Base-by-base conservation (phyloP, 2,329 filamentous ascomycete species). In the Penicillium sp. region DNA sequence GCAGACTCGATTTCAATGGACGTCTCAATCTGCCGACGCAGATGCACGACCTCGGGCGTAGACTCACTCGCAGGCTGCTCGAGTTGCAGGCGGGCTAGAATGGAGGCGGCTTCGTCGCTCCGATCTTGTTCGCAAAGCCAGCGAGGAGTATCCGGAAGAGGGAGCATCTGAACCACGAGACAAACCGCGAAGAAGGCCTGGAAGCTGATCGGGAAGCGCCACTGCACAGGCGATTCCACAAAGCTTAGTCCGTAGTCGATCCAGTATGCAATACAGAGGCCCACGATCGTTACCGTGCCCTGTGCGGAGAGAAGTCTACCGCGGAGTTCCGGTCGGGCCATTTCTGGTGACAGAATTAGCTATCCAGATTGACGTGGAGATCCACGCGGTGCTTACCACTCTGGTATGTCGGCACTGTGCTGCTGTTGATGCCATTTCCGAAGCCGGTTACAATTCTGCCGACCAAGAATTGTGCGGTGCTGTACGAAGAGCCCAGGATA, bases 191-290 rank as follows among this genome's bases (percentile, higher is more conserved):
- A 72, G 11, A 76, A 60, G 11, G 63, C 63, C 55, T 78, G 75
- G 11, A 77, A 68, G 5, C 67, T 68, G 11, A 78, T 68, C 0
- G 76, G 76, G 39, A 78, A 73, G 2, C 75, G 70, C 74, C 74
- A 77, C 16, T 71, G 68, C 6, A 74, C 67, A 0, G 65, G 57
- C 0, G 64, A 63, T 3, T 67, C 57, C 30, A 58, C 50, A 13
- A 62, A 63, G n/a, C 66, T 61, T 13, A 62, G 41, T 2, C 69
- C 74, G 46, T 69, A 76, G 36, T 75, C 74, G 48, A 79, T 68
- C 77, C 77, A 80, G 58, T 77, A 79, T 6, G 75, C 74, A n/a
- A 79, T 71, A 44, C 74, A 73, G 11, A 78, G 69, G 0, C 76
- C 76, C 6, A 79, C 64, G 33, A 77, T 77, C 0, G 74, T 76